These are phyloP conservation scores for Ambrosia trifida DNA, from an alignment of 129 eudicot species.

Conservation along the genomic window DNA sequence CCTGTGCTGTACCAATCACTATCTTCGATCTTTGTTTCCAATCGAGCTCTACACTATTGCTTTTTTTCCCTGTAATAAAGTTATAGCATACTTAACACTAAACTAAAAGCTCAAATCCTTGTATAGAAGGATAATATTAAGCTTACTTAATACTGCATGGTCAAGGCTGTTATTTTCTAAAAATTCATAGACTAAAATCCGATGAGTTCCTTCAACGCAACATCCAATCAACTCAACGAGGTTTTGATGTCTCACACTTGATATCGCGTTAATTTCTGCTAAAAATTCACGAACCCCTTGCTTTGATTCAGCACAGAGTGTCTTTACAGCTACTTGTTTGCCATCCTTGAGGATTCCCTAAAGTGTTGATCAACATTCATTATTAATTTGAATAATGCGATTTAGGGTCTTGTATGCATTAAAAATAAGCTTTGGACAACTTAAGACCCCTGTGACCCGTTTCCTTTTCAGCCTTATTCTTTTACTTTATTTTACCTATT, in stretches of 20 bases:
- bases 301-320: conserved; percentile 79
- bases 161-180: conserved; percentile 87
- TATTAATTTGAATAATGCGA: not conserved
- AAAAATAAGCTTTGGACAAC: not conserved
- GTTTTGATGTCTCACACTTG: conserved; percentile 78
- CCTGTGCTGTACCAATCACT: conserved; percentile 78
- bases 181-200: conserved; percentile 80
- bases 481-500: not conserved
- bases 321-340: conserved; percentile 71
- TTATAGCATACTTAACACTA: conserved; percentile 9
- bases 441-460: not conserved
- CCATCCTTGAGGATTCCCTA: conserved; percentile 82
- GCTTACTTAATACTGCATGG: conserved; percentile 63
- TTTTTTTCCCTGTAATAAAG: conserved; percentile 52
- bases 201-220: conserved; percentile 73
- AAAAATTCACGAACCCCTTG: conserved; percentile 86
- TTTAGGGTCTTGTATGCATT: not conserved
- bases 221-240: conserved; percentile 86
- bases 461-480: not conserved
- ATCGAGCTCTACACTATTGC: conserved; percentile 37
- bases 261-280: conserved; percentile 72
- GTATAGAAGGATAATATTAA: not conserved
- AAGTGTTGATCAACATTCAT: not conserved
- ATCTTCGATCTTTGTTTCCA: conserved; percentile 73
- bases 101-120: not conserved